phyloP scores from a whole-genome alignment of 768 basidiomycete species.

The Tephrocybe sp. region DNA sequence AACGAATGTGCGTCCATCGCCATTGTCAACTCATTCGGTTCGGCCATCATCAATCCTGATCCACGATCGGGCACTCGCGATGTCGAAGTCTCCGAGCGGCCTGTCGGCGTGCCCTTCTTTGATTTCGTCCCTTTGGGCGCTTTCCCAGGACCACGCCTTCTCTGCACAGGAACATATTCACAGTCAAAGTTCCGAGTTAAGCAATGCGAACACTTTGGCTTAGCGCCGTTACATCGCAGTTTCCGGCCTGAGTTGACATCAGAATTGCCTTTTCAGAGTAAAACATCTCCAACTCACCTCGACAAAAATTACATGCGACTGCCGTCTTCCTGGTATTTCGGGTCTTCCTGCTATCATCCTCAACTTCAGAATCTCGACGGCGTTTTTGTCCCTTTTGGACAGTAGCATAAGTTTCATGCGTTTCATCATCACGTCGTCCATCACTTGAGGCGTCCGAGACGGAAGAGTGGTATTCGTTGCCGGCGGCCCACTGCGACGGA shows the following conservation, averaged over 20 bases:
- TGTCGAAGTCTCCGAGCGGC: slow-evolving; percentile 17
- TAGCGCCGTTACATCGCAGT: slow-evolving; percentile 67
- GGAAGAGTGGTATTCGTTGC: slow-evolving; percentile 15
- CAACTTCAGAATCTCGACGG: slow-evolving; percentile 24
- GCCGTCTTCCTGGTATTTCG: slow-evolving; percentile 44
- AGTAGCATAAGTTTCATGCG: slow-evolving; percentile 18
- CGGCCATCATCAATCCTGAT: slow-evolving; percentile 13
- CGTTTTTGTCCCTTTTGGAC: slow-evolving; percentile 28
- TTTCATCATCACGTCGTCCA: slow-evolving; percentile 19
- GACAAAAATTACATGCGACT: slow-evolving; percentile 77
- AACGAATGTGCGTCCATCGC: slow-evolving; percentile 27
- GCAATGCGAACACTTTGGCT: slow-evolving; percentile 66
- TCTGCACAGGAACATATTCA: slow-evolving; percentile 45
- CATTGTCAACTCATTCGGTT: slow-evolving; percentile 22
- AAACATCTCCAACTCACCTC: slow-evolving; percentile 40
- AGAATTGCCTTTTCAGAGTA: not conserved
- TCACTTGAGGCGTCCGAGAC: slow-evolving; percentile 20
- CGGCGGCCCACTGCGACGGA: slow-evolving; percentile 11
- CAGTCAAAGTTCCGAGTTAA: slow-evolving; percentile 48
- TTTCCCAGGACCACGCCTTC: slow-evolving; percentile 75
- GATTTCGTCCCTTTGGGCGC: slow-evolving; percentile 57
- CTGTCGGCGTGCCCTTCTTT: slow-evolving; percentile 31
- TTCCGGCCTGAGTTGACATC: slow-evolving; percentile 53
- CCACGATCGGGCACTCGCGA: slow-evolving; percentile 12
- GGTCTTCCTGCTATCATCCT: slow-evolving; percentile 24